Evolutionary conservation across 2,329 filamentous ascomycete genomes (phyloP).

Genomic region (Chrysoporthe cubensis): DNA sequence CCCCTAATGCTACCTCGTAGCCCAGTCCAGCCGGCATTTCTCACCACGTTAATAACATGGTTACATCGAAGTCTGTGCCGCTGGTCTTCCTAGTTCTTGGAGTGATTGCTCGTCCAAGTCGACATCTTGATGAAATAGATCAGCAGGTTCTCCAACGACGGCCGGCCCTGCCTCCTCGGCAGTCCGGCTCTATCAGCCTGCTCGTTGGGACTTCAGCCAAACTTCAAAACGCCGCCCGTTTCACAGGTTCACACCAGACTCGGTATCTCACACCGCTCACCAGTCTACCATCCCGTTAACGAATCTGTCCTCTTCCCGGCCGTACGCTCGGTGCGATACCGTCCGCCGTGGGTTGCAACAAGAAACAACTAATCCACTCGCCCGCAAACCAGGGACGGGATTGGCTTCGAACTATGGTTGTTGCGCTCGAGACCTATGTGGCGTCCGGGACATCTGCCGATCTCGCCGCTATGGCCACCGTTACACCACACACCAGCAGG

Average conservation of each 20-base stretch:
- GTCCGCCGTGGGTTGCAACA: not conserved
- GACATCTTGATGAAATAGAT: not conserved
- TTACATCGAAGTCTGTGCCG: too few species aligned
- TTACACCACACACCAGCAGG: not conserved
- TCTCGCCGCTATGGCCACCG: not conserved
- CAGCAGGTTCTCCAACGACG: not conserved
- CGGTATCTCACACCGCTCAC: not conserved
- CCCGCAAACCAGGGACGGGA: not conserved
- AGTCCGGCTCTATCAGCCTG: not conserved
- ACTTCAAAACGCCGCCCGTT: conserved; percentile 24
- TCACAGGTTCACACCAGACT: conserved; percentile 14
- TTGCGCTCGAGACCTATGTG: too few species aligned
- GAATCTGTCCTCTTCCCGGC: not conserved
- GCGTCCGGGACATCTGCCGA: not conserved
- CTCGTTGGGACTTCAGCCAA: conserved; percentile 2
- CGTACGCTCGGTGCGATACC: not conserved
- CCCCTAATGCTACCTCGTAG: not conserved
- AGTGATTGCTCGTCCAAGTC: not conserved
- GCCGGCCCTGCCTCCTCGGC: not conserved
- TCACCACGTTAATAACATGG: not conserved
- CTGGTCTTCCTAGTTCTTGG: not conserved
- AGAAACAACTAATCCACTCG: not conserved
- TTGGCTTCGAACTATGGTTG: not conserved
- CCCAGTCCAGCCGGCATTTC: not conserved
- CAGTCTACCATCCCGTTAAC: conserved; percentile 3